Conservation (phyloP, 768 basidiomycete genomes). For the Rhodotorula kratochvilovae region DNA sequence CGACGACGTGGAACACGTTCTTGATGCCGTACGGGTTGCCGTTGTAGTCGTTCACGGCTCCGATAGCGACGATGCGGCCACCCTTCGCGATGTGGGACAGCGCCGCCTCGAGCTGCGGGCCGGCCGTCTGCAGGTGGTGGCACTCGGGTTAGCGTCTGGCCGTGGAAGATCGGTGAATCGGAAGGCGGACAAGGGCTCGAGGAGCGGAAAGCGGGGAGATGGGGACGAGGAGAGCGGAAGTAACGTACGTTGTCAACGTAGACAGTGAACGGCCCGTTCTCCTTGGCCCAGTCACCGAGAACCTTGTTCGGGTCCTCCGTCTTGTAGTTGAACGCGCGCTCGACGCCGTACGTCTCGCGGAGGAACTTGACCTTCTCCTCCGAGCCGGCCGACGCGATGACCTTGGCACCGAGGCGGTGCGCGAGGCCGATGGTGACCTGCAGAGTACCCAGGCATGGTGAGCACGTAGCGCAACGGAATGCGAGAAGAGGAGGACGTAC, state of each 20-base stretch:
- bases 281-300: conserved; percentile 38
- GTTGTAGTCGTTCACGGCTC: conserved; percentile 32
- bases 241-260: conserved; percentile 43
- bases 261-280: conserved; percentile 39
- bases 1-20: conserved; percentile 40
- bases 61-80: conserved; percentile 36
- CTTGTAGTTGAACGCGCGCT: conserved; percentile 63
- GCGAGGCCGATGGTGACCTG: conserved; percentile 53
- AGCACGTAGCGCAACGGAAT: too few species aligned
- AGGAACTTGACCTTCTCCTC: conserved; percentile 66
- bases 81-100: conserved; percentile 32
- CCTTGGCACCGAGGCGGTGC: conserved; percentile 54
- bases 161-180: too few species aligned
- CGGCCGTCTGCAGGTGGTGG: conserved; percentile 21
- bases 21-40: conserved; percentile 32
- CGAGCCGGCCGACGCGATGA: conserved; percentile 66
- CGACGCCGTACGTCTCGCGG: conserved; percentile 57
- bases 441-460: too few species aligned
- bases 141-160: too few species aligned
- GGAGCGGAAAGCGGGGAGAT: too few species aligned
- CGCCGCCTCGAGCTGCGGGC: conserved; percentile 40
- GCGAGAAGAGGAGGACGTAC: too few species aligned
- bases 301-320: conserved; percentile 12
- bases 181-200: too few species aligned
- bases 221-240: too few species aligned